phyloP scores from a whole-genome alignment of 805 yeast species.

The Yamadazyma philogaea region DNA sequence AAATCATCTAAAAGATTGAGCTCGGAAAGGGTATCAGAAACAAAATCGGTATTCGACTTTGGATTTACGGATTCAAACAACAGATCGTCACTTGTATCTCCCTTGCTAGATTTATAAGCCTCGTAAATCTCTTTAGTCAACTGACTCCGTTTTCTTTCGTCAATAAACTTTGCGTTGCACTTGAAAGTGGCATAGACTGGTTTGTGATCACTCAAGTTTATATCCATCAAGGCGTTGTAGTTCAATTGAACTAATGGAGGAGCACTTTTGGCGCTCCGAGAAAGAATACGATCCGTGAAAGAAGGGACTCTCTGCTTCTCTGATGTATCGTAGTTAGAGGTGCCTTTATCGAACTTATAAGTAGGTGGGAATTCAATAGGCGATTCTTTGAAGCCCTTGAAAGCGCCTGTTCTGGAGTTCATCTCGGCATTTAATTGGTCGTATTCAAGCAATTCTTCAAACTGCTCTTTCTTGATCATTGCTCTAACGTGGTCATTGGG shows the following conservation, averaged over 20 bases:
- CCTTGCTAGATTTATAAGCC: slow-evolving; percentile 29
- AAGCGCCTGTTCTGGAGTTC: slow-evolving; percentile 52
- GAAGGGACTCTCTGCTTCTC: slow-evolving; percentile 93
- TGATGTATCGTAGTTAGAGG: slow-evolving; percentile 76
- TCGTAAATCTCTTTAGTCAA: slow-evolving; percentile 28
- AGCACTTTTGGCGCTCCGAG: slow-evolving; percentile 41
- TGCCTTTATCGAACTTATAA: slow-evolving; percentile 86
- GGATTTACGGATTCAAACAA: neutral
- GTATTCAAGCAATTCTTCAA: slow-evolving; percentile 50
- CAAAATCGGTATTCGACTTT: slow-evolving; percentile 17
- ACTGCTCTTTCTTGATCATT: slow-evolving; percentile 45
- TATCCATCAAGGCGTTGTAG: slow-evolving; percentile 60
- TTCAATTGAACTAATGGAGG: slow-evolving; percentile 52
- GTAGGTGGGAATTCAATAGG: slow-evolving; percentile 82
- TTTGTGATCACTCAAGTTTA: slow-evolving; percentile 80
- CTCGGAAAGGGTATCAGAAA: slow-evolving; percentile 30
- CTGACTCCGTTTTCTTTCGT: slow-evolving; percentile 34
- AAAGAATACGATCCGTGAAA: slow-evolving; percentile 91
- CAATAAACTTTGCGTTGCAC: slow-evolving; percentile 63
- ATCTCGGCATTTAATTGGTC: slow-evolving; percentile 83
- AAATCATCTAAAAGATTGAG: slow-evolving; percentile 35
- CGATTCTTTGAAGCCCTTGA: slow-evolving; percentile 73
- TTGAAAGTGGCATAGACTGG: slow-evolving; percentile 85
- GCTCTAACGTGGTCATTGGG: slow-evolving; percentile 72
- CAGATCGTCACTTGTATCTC: slow-evolving; percentile 12